Conservation (phyloP, 176 grass and related monocot species). For the Olyra latifolia region DNA sequence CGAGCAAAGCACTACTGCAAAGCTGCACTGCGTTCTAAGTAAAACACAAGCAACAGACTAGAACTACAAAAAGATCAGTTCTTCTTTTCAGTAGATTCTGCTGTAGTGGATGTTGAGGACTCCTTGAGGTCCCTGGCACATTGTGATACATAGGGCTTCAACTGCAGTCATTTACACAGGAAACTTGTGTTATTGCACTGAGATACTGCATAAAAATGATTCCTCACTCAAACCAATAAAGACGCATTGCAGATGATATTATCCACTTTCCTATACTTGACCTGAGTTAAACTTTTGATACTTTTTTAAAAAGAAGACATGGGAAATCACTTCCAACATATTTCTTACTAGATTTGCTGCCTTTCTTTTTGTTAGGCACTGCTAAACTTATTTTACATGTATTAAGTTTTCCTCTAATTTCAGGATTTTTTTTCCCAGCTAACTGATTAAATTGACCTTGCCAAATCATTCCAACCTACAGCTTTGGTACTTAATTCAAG, state of each 20-base stretch:
- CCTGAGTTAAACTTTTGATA: background rate
- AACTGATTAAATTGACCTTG: background rate
- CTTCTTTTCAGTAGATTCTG: constrained; percentile 52
- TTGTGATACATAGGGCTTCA: constrained; percentile 85
- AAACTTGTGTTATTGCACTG: background rate
- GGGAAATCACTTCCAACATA: background rate
- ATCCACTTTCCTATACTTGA: background rate
- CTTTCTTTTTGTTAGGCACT: background rate
- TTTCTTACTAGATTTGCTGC: background rate
- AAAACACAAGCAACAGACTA: constrained; percentile 2
- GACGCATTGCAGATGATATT: background rate
- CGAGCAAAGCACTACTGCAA: constrained; percentile 8
- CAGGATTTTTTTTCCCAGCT: background rate
- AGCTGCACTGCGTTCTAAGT: background rate
- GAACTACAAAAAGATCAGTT: constrained; percentile 39
- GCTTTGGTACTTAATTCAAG: background rate
- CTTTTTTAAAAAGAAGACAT: background rate
- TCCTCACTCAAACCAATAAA: background rate
- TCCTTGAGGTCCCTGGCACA: constrained; percentile 52
- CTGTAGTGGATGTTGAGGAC: constrained; percentile 46
- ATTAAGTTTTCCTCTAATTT: too few species aligned
- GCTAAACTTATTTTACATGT: background rate
- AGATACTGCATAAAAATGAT: background rate
- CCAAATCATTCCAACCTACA: background rate
- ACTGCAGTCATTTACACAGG: constrained; percentile 46